Evolutionary conservation across 2,329 filamentous ascomycete species (phyloP).

Genomic region (Sporothrix variecibatus): DNA sequence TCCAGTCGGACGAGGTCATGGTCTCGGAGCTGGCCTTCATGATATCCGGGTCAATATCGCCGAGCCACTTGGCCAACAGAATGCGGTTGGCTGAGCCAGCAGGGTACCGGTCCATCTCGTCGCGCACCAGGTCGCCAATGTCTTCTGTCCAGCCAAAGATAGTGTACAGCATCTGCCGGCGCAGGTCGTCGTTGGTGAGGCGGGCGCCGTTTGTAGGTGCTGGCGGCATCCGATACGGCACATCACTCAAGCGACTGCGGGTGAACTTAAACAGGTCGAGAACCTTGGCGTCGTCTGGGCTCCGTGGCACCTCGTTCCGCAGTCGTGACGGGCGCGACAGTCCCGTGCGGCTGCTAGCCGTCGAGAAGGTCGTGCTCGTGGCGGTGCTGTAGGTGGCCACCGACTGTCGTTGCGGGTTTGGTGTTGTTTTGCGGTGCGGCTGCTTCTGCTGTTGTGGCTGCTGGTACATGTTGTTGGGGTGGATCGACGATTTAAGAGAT

Average conservation of each 20-base stretch:
- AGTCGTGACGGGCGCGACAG: slow-evolving; percentile 62
- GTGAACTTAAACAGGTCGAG: slow-evolving; percentile 86
- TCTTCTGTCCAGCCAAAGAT: slow-evolving; percentile 96
- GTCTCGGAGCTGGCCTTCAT: slow-evolving; percentile 79
- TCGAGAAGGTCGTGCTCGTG: slow-evolving; percentile 53
- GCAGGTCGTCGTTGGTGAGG: slow-evolving; percentile 75
- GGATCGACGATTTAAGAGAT: slow-evolving; percentile 48
- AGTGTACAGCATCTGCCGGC: slow-evolving; percentile 85
- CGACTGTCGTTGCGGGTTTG: slow-evolving; percentile 40
- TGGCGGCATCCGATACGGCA: slow-evolving; percentile 73
- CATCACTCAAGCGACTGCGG: slow-evolving; percentile 75
- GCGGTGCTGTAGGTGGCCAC: slow-evolving; percentile 56
- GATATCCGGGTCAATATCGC: slow-evolving; percentile 77
- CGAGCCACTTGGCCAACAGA: slow-evolving; percentile 88
- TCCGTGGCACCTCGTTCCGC: slow-evolving; percentile 76
- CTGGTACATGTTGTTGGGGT: slow-evolving; percentile 23
- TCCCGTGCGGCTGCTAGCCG: slow-evolving; percentile 37
- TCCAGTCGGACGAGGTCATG: slow-evolving; percentile 96
- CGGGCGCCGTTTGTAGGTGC: slow-evolving; percentile 58
- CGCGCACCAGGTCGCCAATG: slow-evolving; percentile 75
- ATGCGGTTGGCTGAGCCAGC: slow-evolving; percentile 75
- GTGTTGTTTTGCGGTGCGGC: background rate
- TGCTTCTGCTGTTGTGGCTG: slow-evolving; percentile 16
- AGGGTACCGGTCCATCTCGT: slow-evolving; percentile 77
- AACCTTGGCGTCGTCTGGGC: slow-evolving; percentile 71